A percentile compares a stretch with the other conserved stretches of the same genome.
phyloP scores from a whole-genome alignment of 768 basidiomycete genomes.

The Pisolithus microcarpus region DNA sequence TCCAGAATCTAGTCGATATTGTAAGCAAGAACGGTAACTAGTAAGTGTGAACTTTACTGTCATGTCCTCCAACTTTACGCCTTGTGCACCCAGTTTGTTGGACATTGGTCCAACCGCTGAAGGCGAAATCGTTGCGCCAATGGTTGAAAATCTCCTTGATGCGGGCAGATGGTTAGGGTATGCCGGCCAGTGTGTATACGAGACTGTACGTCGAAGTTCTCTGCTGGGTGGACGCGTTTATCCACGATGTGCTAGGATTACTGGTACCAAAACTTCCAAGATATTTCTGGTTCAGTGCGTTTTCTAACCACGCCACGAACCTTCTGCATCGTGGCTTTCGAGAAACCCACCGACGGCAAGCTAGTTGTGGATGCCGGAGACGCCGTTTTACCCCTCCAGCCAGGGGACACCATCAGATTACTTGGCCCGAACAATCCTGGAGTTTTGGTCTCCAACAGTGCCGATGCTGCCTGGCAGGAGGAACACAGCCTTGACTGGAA shows the following conservation, averaged over 20 bases:
- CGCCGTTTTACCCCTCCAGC: conserved; percentile 35
- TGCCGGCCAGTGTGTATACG: conserved; percentile 46
- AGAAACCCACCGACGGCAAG: conserved; percentile 26
- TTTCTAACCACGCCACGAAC: conserved; percentile 46
- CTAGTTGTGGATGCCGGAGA: conserved; percentile 30
- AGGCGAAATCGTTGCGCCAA: conserved; percentile 44
- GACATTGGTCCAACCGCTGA: conserved; percentile 51
- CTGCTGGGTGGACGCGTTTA: background rate
- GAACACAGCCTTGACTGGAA: conserved; percentile 24
- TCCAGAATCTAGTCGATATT: conserved; percentile 48
- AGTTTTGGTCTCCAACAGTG: background rate
- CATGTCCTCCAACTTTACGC: background rate
- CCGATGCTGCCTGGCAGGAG: background rate
- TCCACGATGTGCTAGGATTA: conserved; percentile 29
- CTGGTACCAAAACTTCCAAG: conserved; percentile 43
- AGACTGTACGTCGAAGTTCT: conserved; percentile 35
- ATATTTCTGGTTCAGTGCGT: conserved; percentile 27
- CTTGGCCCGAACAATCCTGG: conserved; percentile 26
- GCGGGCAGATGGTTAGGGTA: conserved; percentile 47
- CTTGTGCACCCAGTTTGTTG: conserved; percentile 30
- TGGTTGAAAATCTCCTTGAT: conserved; percentile 41
- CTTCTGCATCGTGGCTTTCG: conserved; percentile 44
- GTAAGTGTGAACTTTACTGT: conserved; percentile 23
- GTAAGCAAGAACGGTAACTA: conserved; percentile 60
- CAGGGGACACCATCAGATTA: conserved; percentile 37